phyloP scores from a whole-genome alignment of 192 early-diverging fungal genomes.

The Backusella parvicylindrica region DNA sequence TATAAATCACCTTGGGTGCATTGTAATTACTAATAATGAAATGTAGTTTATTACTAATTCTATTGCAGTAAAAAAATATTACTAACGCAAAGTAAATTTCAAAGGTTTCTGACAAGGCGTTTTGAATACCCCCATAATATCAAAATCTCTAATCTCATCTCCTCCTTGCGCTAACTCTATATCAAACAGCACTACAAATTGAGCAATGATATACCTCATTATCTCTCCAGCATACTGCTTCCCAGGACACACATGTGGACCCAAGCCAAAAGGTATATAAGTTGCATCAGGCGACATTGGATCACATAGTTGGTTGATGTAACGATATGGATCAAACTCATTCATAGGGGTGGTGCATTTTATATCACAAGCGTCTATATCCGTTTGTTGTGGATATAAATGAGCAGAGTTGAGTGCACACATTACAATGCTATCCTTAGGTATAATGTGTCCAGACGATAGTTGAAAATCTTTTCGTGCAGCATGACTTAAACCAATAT shows the following conservation, averaged over 20 bases:
- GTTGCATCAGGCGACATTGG: background rate
- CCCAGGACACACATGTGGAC: background rate
- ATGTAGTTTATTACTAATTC: background rate
- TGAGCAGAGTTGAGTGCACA: background rate
- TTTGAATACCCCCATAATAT: background rate
- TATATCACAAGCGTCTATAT: background rate
- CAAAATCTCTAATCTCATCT: background rate
- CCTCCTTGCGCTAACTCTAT: background rate
- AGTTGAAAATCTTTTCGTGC: background rate
- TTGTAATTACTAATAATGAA: too few relatives aligned
- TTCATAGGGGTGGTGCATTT: background rate
- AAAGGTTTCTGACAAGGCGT: background rate
- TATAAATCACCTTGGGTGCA: background rate
- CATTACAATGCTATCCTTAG: background rate
- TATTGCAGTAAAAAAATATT: too few relatives aligned
- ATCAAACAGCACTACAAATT: background rate
- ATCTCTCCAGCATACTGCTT: background rate
- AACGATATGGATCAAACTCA: background rate
- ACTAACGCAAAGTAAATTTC: background rate
- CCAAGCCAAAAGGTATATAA: background rate
- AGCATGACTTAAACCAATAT: background rate
- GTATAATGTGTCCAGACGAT: background rate
- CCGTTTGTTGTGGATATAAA: background rate
- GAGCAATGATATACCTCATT: background rate
- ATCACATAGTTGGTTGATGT: background rate